Evolutionary conservation across 2,329 filamentous ascomycete species (phyloP).

Genomic region (Alternaria sp.): DNA sequence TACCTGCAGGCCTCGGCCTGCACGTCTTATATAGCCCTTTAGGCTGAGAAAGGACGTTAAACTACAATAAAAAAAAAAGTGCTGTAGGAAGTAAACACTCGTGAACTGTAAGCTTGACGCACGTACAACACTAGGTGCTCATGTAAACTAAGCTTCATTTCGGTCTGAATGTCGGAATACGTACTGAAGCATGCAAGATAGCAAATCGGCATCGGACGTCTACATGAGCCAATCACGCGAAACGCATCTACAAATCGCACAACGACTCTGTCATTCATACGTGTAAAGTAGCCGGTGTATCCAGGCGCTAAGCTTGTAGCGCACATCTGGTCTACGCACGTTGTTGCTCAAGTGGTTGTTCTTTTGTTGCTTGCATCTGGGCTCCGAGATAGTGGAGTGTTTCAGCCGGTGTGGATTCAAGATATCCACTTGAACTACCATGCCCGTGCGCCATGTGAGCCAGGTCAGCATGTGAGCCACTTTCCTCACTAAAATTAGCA

Average conservation of each 20-base stretch:
- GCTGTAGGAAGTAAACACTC: background rate
- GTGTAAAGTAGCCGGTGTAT: conserved; percentile 25
- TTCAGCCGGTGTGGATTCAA: background rate
- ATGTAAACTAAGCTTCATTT: conserved; percentile 2
- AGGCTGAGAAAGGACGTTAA: no score
- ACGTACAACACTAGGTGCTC: background rate
- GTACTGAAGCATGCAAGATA: conserved; percentile 7
- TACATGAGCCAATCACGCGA: conserved; percentile 25
- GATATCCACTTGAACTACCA: conserved; percentile 1
- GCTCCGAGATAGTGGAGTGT: background rate
- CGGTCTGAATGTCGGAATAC: conserved; percentile 28
- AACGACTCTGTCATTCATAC: conserved; percentile 26
- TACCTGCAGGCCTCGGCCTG: no score
- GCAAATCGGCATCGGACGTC: conserved; percentile 15
- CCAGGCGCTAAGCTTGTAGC: conserved; percentile 15
- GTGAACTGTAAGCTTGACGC: background rate
- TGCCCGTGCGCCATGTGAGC: no score
- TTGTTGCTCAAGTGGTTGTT: conserved; percentile 1
- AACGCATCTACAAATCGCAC: conserved; percentile 16
- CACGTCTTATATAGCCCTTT: no score
- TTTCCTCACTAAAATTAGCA: no score
- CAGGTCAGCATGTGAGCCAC: no score
- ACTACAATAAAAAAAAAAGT: no score
- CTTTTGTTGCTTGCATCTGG: background rate
- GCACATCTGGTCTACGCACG: conserved; percentile 8